Evolutionary conservation across 2,329 filamentous ascomycete genomes (phyloP), one percentile per base, ranked within the genome.

Genomic region (Curvularia sp.): DNA sequence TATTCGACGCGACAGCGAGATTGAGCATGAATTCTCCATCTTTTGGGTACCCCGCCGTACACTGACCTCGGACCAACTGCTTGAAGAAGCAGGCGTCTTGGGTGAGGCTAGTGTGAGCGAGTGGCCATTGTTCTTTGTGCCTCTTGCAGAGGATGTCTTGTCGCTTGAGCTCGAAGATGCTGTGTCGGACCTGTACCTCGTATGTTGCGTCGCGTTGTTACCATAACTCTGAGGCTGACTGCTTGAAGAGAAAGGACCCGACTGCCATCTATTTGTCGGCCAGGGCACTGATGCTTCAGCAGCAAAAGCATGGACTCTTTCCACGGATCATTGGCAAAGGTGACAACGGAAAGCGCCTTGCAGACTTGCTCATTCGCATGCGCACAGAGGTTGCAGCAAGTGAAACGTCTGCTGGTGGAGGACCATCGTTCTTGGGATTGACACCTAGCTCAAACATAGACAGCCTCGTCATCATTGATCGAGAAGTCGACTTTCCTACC

Each of bases 31-130:
- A 70, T 97, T 98, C 75, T 94, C 93, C 63, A 90, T 99, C 68
- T 94, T 97, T 75, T 98, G 95, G 91, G 91, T 96, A 41, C 94
- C 96, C 5, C 88, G 95, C 57, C 90, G 95, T 61, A 98, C 95
- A 3, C 82, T 96, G 53, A 89, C 98, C 53, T 95, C 92, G 67
- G 93, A 98, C 75, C 89, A 93, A 74, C 86, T 98, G 48, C 83
- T 99, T 38, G 95, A 99, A 78, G 93, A 97, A 73, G 90, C 92
- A 38, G 95, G 94, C 25, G 92, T 99, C 13, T 84, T 97, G 48
- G 96, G 95, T 57, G 95, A 99, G 75, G 90, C 93, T 61, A 97
- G 87, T 71, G 89, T 98, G 65, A 85, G 89, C 56, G 93, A 98
- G 76, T 87, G 97, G 55, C 91, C 93, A 0, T 78, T 99, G 7